Conservation (phyloP, 208 protist species). For the Crithidia sp. region DNA sequence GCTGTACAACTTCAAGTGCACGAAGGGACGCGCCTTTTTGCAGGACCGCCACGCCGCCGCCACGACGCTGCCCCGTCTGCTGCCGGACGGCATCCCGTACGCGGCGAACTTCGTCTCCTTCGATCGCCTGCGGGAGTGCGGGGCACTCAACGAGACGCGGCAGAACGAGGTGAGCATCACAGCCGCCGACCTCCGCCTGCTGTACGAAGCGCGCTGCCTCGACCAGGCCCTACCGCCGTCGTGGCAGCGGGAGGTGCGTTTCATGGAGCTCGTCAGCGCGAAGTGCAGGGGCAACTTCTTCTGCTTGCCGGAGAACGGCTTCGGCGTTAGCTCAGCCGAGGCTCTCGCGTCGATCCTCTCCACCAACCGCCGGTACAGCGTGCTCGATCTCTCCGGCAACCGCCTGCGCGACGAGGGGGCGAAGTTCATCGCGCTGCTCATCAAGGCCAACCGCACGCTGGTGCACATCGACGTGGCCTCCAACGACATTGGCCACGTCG, state of each 20-base stretch:
- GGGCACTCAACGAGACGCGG: slow-evolving; percentile 48
- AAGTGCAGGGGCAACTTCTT: slow-evolving; percentile 92
- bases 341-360: slow-evolving; percentile 84
- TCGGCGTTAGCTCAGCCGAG: slow-evolving; percentile 74
- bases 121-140: slow-evolving; percentile 68
- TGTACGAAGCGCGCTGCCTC: slow-evolving; percentile 89
- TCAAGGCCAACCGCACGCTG: slow-evolving; percentile 77
- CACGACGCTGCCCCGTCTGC: slow-evolving; percentile 65
- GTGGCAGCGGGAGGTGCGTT: slow-evolving; percentile 90
- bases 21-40: slow-evolving; percentile 67
- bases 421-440: slow-evolving; percentile 74
- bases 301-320: slow-evolving; percentile 86
- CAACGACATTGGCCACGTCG: slow-evolving; percentile 90
- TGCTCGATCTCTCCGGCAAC: slow-evolving; percentile 93
- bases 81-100: slow-evolving; percentile 87
- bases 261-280: slow-evolving; percentile 91
- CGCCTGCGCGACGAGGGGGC: slow-evolving; percentile 89
- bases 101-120: slow-evolving; percentile 90
- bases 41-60: slow-evolving; percentile 53
- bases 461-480: slow-evolving; percentile 88
- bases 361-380: slow-evolving; percentile 79
- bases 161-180: slow-evolving; percentile 77
- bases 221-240: slow-evolving; percentile 83
- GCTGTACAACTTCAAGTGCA: slow-evolving; percentile 79
- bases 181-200: slow-evolving; percentile 69